Evolutionary conservation across 805 yeast species (phyloP), one percentile per base, ranked within the genome.

Genomic region (Metschnikowia corniflorae): DNA sequence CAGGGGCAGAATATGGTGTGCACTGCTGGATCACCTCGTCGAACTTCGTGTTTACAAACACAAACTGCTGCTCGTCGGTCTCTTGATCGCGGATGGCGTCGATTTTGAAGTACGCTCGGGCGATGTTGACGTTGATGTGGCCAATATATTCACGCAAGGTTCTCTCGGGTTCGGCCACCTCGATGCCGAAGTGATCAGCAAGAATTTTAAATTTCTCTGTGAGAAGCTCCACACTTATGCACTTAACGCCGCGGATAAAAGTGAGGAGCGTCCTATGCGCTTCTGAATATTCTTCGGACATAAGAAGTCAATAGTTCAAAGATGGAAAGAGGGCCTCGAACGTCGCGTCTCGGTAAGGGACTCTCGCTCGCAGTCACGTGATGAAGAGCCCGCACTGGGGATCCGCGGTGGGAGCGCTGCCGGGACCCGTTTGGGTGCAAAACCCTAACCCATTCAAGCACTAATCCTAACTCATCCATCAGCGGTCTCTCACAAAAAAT

Each of bases 21-120:
- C 68, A 44, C 33, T 46, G 33, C 65, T 73, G 47, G 63, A 71
- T 63, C 2, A 67, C 46, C 4, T 63, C 70, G 31, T 70, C 71
- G 3, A 60, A 50, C 13, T 52, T 45, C 7, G 64, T 58, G 47
- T 75, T 75, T 16, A 73, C 60, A 29, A 72, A 63, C 14, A 61
- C 53, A 46, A 66, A 73, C 21, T 50, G 40, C 7, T 55, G 43
- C 7, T 44, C 54, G 4, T 63, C 60, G 5, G 61, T 49, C 3
- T 52, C 44, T 42, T 72, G 72, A 43, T 59, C 61, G 35, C 57
- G 59, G 36, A 45, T 58, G 53, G 59, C 60, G 49, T 59, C 72
- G 44, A 77, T 55, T 37, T 65, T 70, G 44, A 73, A 62, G 16
- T 71, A 75, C 20, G 69, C 54, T 3, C 51, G 51, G 2, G 55